Conservation (phyloP, 306 rosid species). For the cucumber (Cucumis sativus) region Cucumber_9930_V3 NC_026655.2:25017501-25018000, state of each 20-base stretch:
- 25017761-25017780: constrained; percentile 92
- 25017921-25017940: neutral
- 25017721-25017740: constrained; percentile 99
- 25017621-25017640: neutral
- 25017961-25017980: neutral
- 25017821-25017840: neutral
- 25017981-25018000: neutral
- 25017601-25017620: neutral
- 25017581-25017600: neutral
- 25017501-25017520: neutral
- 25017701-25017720: constrained; percentile 98
- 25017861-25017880: neutral
- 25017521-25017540: neutral
- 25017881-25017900: neutral
- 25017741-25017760: constrained; percentile 85
- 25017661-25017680: neutral
- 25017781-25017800: constrained; percentile 47
- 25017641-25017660: neutral
- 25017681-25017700: constrained; percentile 99
- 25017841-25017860: neutral
- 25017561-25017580: neutral
- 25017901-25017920: neutral
- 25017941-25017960: neutral
- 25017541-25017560: neutral
- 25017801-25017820: neutral